Evolutionary conservation across 495 filamentous ascomycete genomes (phyloP).

Genomic region (Penicillium coffeae): DNA sequence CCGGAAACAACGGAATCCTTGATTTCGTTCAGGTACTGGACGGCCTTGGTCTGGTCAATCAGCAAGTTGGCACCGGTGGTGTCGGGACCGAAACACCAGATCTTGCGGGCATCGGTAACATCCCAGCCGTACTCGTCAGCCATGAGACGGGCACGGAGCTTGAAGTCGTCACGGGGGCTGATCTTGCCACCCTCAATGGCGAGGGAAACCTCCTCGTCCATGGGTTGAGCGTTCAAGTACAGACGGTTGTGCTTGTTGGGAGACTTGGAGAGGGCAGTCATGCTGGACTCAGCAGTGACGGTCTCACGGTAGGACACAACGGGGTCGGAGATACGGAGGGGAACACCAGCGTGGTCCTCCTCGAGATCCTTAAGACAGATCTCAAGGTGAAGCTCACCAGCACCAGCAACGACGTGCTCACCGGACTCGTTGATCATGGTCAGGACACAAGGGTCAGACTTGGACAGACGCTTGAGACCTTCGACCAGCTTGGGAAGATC

Average conservation of each 20-base stretch:
- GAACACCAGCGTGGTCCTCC: slow-evolving; percentile 98
- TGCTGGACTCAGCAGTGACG: slow-evolving; percentile 74
- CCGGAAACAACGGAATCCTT: slow-evolving; percentile 99
- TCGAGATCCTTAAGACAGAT: slow-evolving; percentile 99
- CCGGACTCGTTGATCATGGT: slow-evolving; percentile 83
- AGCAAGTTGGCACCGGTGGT: slow-evolving; percentile 97
- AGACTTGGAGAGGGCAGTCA: slow-evolving; percentile 97
- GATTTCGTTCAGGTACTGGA: slow-evolving; percentile 99
- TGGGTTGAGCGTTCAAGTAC: slow-evolving; percentile 85
- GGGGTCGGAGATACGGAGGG: slow-evolving; percentile 92
- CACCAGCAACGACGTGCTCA: slow-evolving; percentile 98
- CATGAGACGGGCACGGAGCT: slow-evolving; percentile 92
- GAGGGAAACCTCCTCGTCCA: slow-evolving; percentile 84
- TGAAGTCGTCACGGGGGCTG: slow-evolving; percentile 96
- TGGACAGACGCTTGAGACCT: slow-evolving; percentile 99
- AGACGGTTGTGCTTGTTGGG: slow-evolving; percentile 99
- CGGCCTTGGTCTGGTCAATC: slow-evolving; percentile 99
- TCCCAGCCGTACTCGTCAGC: slow-evolving; percentile 99
- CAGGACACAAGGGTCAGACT: slow-evolving; percentile 98
- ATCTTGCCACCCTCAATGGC: slow-evolving; percentile 93
- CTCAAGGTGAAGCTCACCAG: slow-evolving; percentile 98
- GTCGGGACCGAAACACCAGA: slow-evolving; percentile 99
- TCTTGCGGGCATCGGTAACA: slow-evolving; percentile 99
- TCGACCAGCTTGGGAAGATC: slow-evolving; percentile 99
- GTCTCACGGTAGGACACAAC: slow-evolving; percentile 98